Evolutionary conservation across 257 asterid genomes (phyloP).

Genomic region (Catharanthus roseus): DNA sequence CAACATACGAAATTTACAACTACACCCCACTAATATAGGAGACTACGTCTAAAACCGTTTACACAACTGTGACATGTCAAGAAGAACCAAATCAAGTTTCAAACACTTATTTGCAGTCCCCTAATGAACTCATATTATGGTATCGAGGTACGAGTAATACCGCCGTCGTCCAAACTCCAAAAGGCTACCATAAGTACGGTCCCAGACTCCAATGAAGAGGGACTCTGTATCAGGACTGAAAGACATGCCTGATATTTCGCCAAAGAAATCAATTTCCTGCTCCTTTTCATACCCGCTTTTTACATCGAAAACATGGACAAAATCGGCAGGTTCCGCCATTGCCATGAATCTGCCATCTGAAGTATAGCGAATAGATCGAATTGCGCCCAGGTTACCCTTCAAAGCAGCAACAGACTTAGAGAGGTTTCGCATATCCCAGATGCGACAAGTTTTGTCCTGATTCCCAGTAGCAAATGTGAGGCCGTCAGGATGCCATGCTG

Average conservation of each 20-base stretch:
- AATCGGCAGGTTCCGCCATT: constrained; percentile 99
- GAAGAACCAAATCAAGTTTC: constrained; percentile 7
- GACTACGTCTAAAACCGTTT: background rate
- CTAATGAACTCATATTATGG: constrained; percentile 30
- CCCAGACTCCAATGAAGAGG: constrained; percentile 86
- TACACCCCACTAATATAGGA: constrained; percentile 12
- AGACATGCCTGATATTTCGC: constrained; percentile 89
- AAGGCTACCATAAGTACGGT: constrained; percentile 87
- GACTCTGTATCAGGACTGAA: constrained; percentile 90
- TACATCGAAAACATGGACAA: constrained; percentile 78
- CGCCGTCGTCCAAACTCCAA: constrained; percentile 70
- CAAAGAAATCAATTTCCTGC: constrained; percentile 91
- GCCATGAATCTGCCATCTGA: constrained; percentile 89
- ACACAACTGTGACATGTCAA: constrained; percentile 19
- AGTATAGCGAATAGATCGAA: constrained; percentile 80
- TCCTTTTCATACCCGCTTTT: constrained; percentile 61
- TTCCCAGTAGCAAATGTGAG: constrained; percentile 84
- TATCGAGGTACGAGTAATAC: constrained; percentile 66
- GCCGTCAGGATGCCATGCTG: constrained; percentile 93
- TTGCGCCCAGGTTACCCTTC: constrained; percentile 88
- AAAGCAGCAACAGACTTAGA: constrained; percentile 54
- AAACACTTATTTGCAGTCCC: constrained; percentile 10
- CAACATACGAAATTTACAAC: constrained; percentile 32
- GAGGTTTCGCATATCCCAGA: constrained; percentile 77
- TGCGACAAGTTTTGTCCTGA: constrained; percentile 87